A percentile compares a stretch with the other conserved stretches of the same genome.
Evolutionary conservation across 345 rosid genomes (phyloP).

Genomic region (Acer negundo): DNA sequence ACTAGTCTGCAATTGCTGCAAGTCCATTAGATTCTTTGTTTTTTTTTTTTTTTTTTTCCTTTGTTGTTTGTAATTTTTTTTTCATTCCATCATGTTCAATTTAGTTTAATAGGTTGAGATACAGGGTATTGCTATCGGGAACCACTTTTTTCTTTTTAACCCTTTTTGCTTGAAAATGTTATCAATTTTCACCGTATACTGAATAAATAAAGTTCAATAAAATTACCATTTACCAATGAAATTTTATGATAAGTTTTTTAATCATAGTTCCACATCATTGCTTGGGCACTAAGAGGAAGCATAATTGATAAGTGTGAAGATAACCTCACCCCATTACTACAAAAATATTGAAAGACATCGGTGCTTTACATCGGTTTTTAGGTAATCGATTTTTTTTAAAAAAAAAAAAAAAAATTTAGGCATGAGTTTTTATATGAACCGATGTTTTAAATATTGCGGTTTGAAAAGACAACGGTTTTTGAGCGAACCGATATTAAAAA

Average conservation of each 20-base stretch:
- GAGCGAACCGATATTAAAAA: too few relatives aligned
- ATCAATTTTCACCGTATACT: not conserved
- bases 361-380: too few relatives aligned
- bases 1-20: slow-evolving; percentile 4
- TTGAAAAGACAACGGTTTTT: too few relatives aligned
- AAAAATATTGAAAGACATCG: too few relatives aligned
- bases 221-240: not conserved
- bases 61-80: not conserved
- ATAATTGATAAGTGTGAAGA: too few relatives aligned
- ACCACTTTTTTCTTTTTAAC: not conserved
- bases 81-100: not conserved
- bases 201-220: not conserved
- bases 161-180: not conserved
- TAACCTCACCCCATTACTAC: too few relatives aligned
- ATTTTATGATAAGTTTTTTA: not conserved
- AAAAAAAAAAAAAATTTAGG: too few relatives aligned
- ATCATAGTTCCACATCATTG: too few relatives aligned
- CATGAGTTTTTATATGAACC: too few relatives aligned
- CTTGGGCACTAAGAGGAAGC: too few relatives aligned
- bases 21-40: not conserved
- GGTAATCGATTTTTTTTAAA: too few relatives aligned
- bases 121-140: not conserved
- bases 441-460: too few relatives aligned
- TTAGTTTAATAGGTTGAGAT: not conserved
- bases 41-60: not conserved